Conservation (phyloP, 129 eudicot genomes). For the Artemisia annua region DNA sequence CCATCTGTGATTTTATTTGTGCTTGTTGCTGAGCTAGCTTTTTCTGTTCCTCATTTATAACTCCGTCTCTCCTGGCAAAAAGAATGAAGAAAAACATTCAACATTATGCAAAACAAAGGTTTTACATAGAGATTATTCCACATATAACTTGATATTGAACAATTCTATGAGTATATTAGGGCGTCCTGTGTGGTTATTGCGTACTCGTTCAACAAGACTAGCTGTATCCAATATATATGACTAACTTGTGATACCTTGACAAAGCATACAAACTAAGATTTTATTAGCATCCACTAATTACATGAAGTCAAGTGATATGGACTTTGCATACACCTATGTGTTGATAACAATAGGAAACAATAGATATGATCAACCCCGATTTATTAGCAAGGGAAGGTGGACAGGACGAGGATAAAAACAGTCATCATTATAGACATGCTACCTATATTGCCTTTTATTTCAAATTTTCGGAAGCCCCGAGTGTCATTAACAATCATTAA, state of each 20-base stretch:
- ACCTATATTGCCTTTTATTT: constrained; percentile 7
- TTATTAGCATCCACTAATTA: no score
- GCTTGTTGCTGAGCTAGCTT: constrained; percentile 88
- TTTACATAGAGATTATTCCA: not conserved
- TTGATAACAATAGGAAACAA: no score
- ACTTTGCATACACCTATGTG: no score
- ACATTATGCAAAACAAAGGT: not conserved
- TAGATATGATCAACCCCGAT: no score
- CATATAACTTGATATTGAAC: not conserved
- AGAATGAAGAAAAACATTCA: constrained; percentile 14
- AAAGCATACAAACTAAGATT: no score
- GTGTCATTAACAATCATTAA: not conserved
- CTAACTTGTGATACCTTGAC: no score
- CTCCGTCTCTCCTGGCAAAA: constrained; percentile 83
- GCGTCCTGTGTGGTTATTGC: not conserved
- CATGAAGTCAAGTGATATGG: no score
- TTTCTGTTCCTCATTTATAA: constrained; percentile 83
- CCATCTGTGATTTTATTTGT: constrained; percentile 91
- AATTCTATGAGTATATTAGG: not conserved
- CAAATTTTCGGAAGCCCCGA: not conserved
- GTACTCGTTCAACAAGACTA: no score
- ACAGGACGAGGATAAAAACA: no score
- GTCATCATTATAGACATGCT: not conserved
- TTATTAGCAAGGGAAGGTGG: no score
- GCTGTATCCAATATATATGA: no score